Percentiles rank a stretch among this genome's conserved stretches.
phyloP scores from a whole-genome alignment of 257 asterid species.

The Hygrophila difformis region DNA sequence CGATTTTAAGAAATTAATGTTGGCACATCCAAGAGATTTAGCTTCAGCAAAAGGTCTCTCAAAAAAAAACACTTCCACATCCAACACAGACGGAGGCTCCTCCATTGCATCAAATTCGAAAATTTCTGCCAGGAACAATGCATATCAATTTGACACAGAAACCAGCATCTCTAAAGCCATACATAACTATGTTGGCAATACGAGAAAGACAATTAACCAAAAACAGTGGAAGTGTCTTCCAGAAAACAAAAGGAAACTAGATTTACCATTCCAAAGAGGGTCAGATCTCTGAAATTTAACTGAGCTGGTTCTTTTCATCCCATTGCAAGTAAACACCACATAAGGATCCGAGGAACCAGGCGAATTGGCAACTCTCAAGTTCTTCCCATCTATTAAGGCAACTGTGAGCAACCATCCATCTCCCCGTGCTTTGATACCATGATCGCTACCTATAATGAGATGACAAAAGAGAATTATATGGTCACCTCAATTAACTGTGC shows the following conservation, averaged over 20 bases:
- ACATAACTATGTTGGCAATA: not conserved
- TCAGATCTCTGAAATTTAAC: constrained; percentile 82
- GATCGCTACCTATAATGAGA: constrained; percentile 63
- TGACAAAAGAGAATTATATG: not conserved
- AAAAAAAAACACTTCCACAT: constrained; percentile 77
- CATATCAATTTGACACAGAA: constrained; percentile 12
- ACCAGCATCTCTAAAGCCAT: constrained; percentile 6
- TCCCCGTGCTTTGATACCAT: constrained; percentile 94
- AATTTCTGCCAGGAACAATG: constrained; percentile 56
- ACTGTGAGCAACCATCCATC: constrained; percentile 96
- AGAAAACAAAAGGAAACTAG: constrained; percentile 5
- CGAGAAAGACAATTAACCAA: constrained; percentile 1
- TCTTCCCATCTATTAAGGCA: constrained; percentile 83
- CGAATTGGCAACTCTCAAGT: constrained; percentile 77
- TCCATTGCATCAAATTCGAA: constrained; percentile 99
- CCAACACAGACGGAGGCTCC: constrained; percentile 88
- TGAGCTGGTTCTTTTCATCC: constrained; percentile 82
- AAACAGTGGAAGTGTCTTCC: not conserved
- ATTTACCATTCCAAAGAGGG: constrained; percentile 87
- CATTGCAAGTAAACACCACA: constrained; percentile 94
- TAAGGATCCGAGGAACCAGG: constrained; percentile 88
- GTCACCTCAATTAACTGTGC: constrained; percentile 10
- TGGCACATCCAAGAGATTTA: constrained; percentile 76
- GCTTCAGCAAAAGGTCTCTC: constrained; percentile 94
- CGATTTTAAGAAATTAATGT: constrained; percentile 71